Percentiles rank a stretch among this genome's conserved stretches.
phyloP scores from a whole-genome alignment of 768 basidiomycete species.

The Favolaschia claudopus region DNA sequence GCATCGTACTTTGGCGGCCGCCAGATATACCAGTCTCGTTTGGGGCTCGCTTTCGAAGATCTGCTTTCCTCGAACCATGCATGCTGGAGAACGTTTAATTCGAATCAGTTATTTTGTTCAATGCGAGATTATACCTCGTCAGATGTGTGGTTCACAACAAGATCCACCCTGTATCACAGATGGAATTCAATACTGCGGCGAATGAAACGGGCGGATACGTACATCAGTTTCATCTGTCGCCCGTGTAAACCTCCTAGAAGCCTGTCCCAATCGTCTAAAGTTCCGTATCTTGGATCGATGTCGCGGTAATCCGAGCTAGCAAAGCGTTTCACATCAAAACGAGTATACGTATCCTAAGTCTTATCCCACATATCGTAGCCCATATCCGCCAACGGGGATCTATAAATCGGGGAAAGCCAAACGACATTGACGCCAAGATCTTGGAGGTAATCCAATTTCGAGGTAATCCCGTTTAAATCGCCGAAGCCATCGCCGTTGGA shows the following conservation, averaged over 20 bases:
- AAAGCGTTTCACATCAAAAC: no score
- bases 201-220: slow-evolving; percentile 26
- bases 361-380: slow-evolving; percentile 75
- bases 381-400: slow-evolving; percentile 74
- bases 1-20: slow-evolving; percentile 61
- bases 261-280: slow-evolving; percentile 64
- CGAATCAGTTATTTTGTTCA: neutral
- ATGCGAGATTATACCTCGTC: slow-evolving; percentile 62
- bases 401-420: slow-evolving; percentile 79
- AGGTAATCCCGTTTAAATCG: slow-evolving; percentile 70
- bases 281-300: slow-evolving; percentile 72
- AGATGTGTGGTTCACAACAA: slow-evolving; percentile 79
- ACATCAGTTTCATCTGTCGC: slow-evolving; percentile 77
- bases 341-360: neutral
- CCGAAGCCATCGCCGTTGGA: slow-evolving; percentile 77
- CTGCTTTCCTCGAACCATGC: slow-evolving; percentile 73
- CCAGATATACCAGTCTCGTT: slow-evolving; percentile 84
- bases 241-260: slow-evolving; percentile 62
- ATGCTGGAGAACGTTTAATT: slow-evolving; percentile 56
- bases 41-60: slow-evolving; percentile 58
- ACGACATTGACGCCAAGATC: slow-evolving; percentile 71
- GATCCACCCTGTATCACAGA: slow-evolving; percentile 65
- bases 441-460: slow-evolving; percentile 73
- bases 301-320: slow-evolving; percentile 68
- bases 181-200: neutral